Evolutionary conservation across 2,329 filamentous ascomycete species (phyloP).

Genomic region (Moelleriella libera): DNA sequence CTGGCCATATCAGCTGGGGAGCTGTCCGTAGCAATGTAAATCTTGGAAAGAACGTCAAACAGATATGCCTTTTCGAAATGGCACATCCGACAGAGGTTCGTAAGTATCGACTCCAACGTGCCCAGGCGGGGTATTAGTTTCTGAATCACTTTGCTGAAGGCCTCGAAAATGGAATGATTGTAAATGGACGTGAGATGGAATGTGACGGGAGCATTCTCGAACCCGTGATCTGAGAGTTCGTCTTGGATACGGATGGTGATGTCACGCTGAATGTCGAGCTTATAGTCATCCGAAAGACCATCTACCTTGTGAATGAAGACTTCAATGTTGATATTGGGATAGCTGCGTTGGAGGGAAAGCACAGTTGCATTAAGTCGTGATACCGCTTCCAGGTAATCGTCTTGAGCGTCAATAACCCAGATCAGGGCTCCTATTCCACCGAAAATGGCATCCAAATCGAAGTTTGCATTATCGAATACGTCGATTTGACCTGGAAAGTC

Average conservation of each 20-base stretch:
- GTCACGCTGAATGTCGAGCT: conserved; percentile 88
- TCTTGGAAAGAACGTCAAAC: conserved; percentile 95
- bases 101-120: conserved; percentile 85
- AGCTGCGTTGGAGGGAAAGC: conserved; percentile 72
- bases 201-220: conserved; percentile 84
- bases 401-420: conserved; percentile 97
- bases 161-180: conserved; percentile 96
- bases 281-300: conserved; percentile 92
- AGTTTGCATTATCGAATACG: conserved; percentile 71
- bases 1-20: conserved; percentile 86
- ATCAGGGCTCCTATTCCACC: conserved; percentile 87
- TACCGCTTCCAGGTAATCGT: conserved; percentile 91
- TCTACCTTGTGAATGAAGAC: conserved; percentile 99
- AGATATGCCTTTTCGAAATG: conserved; percentile 97
- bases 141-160: conserved; percentile 96
- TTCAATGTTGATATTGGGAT: conserved; percentile 90
- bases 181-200: conserved; percentile 98
- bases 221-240: conserved; percentile 82
- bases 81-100: conserved; percentile 83
- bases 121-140: conserved; percentile 90
- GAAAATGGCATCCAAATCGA: conserved; percentile 89
- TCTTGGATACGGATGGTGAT: conserved; percentile 95
- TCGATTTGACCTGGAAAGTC: conserved; percentile 93
- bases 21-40: conserved; percentile 94
- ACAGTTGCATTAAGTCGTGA: conserved; percentile 79